Base-by-base conservation (phyloP, 345 rosid species). In the Populus deltoides region DNA sequence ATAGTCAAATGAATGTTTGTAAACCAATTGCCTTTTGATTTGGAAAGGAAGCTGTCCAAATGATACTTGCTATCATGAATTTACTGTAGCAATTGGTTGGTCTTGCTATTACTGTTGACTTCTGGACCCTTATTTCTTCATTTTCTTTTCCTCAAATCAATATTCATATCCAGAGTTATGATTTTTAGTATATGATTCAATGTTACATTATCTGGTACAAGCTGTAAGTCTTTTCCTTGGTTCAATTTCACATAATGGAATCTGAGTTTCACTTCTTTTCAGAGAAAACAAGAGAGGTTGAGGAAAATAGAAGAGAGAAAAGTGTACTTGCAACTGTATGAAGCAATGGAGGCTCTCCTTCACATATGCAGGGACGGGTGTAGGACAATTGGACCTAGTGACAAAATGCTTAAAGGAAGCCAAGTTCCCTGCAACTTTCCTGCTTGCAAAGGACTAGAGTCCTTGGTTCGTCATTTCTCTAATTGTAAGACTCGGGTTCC, bases 291-390 rank as follows among this genome's bases (percentile, higher is more conserved):
- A 73, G 94, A 92, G 70, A 89, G 89, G 82, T 65, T 49, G 75
- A 87, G 83, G 72, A 90, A 88, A 76, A 78, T 77, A 43, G 89
- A 92, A 80, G 96, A 93, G 84, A 90, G 80, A 57, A 89, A 86
- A 85, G 86, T 87, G 68, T 92, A 92, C 72, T 29, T 91, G 83
- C 92, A 93, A 68, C 85, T 95, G 47, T 77, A 90, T 1, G 94
- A 92, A 83, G 92, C 97, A 51, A 87, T 91, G 92, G 99, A 93
- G 84, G 94, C 98, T 39, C 93, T 95, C 49, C 86, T 90, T 66
- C 99, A 92, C 84, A 93, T 95, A 63, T 95, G 94, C 83, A 84
- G 83, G 77, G 96, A 95, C 68, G 97, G 97, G 16, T 95, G 99
- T 78, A 81, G 89, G 70, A 95, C 96, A 7, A 93, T 93, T 55